Percentiles rank a stretch among this genome's conserved stretches.
Evolutionary conservation across 805 yeast genomes (phyloP).

Genomic region (Millerozyma miso): DNA sequence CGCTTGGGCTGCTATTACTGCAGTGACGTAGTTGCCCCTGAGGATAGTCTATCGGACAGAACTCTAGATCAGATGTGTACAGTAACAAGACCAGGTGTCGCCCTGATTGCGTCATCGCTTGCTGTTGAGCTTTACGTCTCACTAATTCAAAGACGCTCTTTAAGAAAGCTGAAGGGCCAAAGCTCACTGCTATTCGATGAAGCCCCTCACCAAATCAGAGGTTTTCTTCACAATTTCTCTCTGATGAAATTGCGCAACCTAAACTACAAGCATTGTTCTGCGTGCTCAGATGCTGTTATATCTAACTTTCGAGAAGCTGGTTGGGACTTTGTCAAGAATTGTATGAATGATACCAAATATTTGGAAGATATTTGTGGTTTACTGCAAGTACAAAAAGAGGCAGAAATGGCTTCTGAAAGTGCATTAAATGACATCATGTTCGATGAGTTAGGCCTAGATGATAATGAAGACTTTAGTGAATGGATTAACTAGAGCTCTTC

Average conservation of each 20-base stretch:
- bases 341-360: conserved; percentile 61
- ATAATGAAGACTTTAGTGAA: conserved; percentile 6
- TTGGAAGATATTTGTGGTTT: conserved; percentile 81
- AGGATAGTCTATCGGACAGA: conserved; percentile 79
- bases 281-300: conserved; percentile 66
- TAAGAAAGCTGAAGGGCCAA: conserved; percentile 26
- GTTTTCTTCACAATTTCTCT: conserved; percentile 66
- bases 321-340: conserved; percentile 77
- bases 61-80: conserved; percentile 98
- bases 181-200: conserved; percentile 58
- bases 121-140: conserved; percentile 83
- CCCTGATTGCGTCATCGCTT: conserved; percentile 77
- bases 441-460: conserved; percentile 31
- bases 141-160: conserved; percentile 52
- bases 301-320: conserved; percentile 48
- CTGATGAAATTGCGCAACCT: conserved; percentile 66
- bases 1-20: conserved; percentile 92
- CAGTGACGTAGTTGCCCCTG: conserved; percentile 92
- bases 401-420: conserved; percentile 47
- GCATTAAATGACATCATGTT: conserved; percentile 22
- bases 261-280: conserved; percentile 77
- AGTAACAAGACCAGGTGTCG: conserved; percentile 95
- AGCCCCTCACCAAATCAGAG: conserved; percentile 87
- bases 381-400: conserved; percentile 63
- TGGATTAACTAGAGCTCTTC: conserved; percentile 9